Evolutionary conservation across 2,329 filamentous ascomycete species (phyloP).

Genomic region (Tolypocladium amazonense): DNA sequence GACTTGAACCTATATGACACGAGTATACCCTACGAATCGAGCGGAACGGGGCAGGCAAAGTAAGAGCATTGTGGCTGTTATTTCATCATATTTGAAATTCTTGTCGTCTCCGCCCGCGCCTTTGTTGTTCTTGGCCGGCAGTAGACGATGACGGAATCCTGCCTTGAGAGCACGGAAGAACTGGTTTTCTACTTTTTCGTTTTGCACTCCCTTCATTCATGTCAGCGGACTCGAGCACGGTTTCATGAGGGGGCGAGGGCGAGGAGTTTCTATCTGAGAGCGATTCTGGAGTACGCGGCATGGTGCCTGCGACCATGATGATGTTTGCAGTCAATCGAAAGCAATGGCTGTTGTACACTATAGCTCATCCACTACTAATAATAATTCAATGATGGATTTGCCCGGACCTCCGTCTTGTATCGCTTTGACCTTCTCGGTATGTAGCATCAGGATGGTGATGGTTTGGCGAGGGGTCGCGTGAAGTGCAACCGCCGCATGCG

Average conservation of each 20-base stretch:
- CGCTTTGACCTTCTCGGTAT: not conserved
- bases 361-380: not conserved
- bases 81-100: not conserved
- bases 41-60: not conserved
- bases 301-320: not conserved
- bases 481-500: not conserved
- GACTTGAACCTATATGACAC: not conserved
- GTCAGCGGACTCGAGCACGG: not conserved
- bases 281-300: not conserved
- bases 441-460: not conserved
- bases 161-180: not conserved
- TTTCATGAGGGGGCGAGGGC: not conserved
- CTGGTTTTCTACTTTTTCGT: not conserved
- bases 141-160: not conserved
- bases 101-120: not conserved
- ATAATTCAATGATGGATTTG: not conserved
- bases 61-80: not conserved
- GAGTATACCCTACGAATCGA: not conserved
- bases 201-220: not conserved
- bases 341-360: not conserved
- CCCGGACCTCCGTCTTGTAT: not conserved
- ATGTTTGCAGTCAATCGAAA: not conserved
- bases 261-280: not conserved
- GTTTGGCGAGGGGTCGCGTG: not conserved
- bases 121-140: not conserved